Evolutionary conservation across 805 yeast species (phyloP).

Genomic region (Candida manassasensis): DNA sequence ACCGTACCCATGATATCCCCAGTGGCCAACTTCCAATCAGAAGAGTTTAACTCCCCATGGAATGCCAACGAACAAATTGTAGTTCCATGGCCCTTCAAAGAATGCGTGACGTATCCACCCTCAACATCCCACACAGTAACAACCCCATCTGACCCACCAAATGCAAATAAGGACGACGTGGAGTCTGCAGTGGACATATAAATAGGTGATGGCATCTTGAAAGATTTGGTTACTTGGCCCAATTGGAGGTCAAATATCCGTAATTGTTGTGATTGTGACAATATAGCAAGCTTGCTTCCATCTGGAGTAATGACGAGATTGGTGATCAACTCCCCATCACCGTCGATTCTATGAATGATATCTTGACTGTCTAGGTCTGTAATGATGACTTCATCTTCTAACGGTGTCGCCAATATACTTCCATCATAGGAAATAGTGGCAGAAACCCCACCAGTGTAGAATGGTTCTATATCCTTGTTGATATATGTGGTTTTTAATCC

Average conservation of each 20-base stretch:
- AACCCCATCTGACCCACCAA: conserved; percentile 94
- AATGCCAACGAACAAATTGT: conserved; percentile 73
- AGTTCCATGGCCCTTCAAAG: conserved; percentile 89
- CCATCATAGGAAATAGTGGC: conserved; percentile 66
- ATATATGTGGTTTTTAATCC: conserved; percentile 37
- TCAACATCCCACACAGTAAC: conserved; percentile 90
- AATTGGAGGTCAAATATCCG: conserved; percentile 53
- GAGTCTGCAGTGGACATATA: conserved; percentile 72
- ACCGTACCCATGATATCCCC: conserved; percentile 58
- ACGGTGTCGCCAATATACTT: conserved; percentile 68
- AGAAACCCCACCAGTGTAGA: conserved; percentile 80
- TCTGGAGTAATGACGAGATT: conserved; percentile 74
- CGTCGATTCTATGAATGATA: conserved; percentile 59
- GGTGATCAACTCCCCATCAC: conserved; percentile 81
- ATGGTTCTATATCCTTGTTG: conserved; percentile 61
- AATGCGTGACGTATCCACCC: conserved; percentile 83
- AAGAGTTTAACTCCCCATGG: conserved; percentile 63
- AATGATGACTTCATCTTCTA: conserved; percentile 70
- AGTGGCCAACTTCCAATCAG: conserved; percentile 73
- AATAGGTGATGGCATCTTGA: conserved; percentile 73
- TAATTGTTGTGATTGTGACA: conserved; percentile 81
- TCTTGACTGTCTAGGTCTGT: conserved; percentile 59
- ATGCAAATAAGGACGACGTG: conserved; percentile 81
- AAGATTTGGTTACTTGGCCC: conserved; percentile 40
- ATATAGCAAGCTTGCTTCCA: conserved; percentile 61